These are phyloP conservation scores for Populus tremula DNA, from an alignment of 345 rosid genomes.

Conservation along the genomic window DNA sequence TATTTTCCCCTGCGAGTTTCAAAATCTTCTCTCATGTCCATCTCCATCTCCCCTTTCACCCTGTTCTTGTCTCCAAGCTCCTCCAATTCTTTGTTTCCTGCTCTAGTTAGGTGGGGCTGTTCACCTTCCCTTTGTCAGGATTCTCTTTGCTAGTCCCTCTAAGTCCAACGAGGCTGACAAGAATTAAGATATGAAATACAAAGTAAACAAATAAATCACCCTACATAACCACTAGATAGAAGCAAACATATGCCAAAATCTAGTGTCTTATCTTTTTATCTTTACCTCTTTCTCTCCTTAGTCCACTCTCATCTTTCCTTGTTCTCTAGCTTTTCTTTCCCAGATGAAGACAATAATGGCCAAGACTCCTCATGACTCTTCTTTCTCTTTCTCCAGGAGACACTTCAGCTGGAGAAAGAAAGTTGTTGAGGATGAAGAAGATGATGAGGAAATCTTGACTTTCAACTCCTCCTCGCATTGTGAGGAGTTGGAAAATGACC, in stretches of 20 bases:
- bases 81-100: constrained; percentile 19
- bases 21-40: constrained; percentile 12
- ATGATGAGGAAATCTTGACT: constrained; percentile 45
- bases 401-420: constrained; percentile 82
- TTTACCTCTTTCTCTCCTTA: background rate
- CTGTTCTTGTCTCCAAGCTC: constrained; percentile 16
- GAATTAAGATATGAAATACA: background rate
- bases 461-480: constrained; percentile 34
- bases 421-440: constrained; percentile 51
- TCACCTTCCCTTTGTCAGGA: constrained; percentile 60
- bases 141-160: constrained; percentile 22
- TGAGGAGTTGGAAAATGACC: constrained; percentile 24
- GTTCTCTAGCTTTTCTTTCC: background rate
- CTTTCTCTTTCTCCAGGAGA: constrained; percentile 87
- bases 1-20: background rate
- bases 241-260: background rate
- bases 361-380: constrained; percentile 64
- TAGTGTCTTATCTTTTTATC: background rate
- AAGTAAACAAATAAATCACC: constrained; percentile 17
- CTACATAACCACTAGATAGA: constrained; percentile 7
- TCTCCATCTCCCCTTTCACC: constrained; percentile 4
- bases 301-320: background rate
- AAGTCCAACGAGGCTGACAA: constrained; percentile 31
- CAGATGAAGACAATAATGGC: constrained; percentile 73
- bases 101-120: constrained; percentile 68